phyloP scores from a whole-genome alignment of 805 yeast species.

The Kazachstania taianensis region DNA sequence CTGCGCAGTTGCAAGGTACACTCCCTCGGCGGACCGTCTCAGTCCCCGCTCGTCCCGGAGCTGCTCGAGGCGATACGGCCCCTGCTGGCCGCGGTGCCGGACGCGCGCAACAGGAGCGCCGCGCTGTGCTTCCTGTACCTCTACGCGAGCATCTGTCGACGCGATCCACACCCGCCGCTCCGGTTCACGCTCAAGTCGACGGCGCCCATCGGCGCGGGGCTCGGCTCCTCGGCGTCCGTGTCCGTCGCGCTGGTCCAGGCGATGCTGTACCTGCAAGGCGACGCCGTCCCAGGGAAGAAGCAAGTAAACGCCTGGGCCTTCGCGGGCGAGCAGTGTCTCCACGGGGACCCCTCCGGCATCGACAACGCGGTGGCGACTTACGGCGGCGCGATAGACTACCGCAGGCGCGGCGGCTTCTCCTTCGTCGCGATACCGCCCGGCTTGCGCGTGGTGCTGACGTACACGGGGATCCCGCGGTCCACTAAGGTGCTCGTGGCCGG shows the following conservation, averaged over 20 bases:
- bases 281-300: slow-evolving; percentile 29
- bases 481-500: slow-evolving; percentile 76
- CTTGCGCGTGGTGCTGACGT: slow-evolving; percentile 62
- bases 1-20: neutral
- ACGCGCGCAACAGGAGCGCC: slow-evolving; percentile 32
- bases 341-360: slow-evolving; percentile 93
- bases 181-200: slow-evolving; percentile 68
- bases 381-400: slow-evolving; percentile 93
- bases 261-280: slow-evolving; percentile 36
- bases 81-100: neutral
- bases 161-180: slow-evolving; percentile 34
- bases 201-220: slow-evolving; percentile 91
- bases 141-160: slow-evolving; percentile 47
- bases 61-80: slow-evolving; percentile 1
- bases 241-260: slow-evolving; percentile 79
- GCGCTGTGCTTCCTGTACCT: slow-evolving; percentile 79
- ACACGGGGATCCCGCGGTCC: slow-evolving; percentile 78
- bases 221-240: slow-evolving; percentile 88
- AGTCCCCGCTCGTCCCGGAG: neutral
- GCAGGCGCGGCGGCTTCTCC: slow-evolving; percentile 35
- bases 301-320: slow-evolving; percentile 80
- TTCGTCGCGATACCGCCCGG: slow-evolving; percentile 3
- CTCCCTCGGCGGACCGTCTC: neutral
- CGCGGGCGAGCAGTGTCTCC: slow-evolving; percentile 90
- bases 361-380: slow-evolving; percentile 93